A percentile compares a stretch with the other conserved stretches of the same genome.
phyloP scores from a whole-genome alignment of 1,284 basidiomycete species.

The Athelia psychrophila region DNA sequence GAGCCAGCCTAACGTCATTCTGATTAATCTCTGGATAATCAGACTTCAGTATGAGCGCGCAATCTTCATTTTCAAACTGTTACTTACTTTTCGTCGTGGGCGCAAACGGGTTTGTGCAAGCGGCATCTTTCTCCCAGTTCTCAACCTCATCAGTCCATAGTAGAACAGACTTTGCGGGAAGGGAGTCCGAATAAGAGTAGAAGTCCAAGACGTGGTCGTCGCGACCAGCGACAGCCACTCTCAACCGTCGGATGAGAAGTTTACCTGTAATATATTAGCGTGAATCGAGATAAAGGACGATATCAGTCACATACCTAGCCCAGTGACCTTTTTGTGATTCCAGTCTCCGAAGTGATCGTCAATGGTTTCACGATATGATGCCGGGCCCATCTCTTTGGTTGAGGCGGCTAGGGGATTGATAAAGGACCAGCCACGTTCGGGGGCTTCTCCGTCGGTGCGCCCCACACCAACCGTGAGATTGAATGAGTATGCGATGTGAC shows the following conservation, averaged over 20 bases:
- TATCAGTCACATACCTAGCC: background rate
- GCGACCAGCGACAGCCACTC: background rate
- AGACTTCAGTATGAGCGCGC: background rate
- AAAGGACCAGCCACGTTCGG: slow-evolving; percentile 1
- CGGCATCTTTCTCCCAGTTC: background rate
- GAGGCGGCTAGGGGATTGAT: background rate
- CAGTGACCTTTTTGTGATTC: background rate
- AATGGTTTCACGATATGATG: background rate
- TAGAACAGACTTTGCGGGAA: background rate
- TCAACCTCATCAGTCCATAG: background rate
- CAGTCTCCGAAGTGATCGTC: background rate
- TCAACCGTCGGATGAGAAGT: background rate
- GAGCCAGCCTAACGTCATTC: background rate
- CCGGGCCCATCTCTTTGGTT: background rate
- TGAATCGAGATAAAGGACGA: background rate
- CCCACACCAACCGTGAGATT: background rate
- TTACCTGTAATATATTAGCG: background rate
- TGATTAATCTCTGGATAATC: background rate
- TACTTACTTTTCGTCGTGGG: background rate
- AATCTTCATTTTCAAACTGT: too few species aligned
- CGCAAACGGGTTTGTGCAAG: background rate
- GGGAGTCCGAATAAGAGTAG: background rate
- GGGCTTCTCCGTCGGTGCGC: background rate
- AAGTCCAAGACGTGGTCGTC: background rate
- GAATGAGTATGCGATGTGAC: background rate